Base-by-base conservation (phyloP, 768 basidiomycete species). In the Trametes meyenii region DNA sequence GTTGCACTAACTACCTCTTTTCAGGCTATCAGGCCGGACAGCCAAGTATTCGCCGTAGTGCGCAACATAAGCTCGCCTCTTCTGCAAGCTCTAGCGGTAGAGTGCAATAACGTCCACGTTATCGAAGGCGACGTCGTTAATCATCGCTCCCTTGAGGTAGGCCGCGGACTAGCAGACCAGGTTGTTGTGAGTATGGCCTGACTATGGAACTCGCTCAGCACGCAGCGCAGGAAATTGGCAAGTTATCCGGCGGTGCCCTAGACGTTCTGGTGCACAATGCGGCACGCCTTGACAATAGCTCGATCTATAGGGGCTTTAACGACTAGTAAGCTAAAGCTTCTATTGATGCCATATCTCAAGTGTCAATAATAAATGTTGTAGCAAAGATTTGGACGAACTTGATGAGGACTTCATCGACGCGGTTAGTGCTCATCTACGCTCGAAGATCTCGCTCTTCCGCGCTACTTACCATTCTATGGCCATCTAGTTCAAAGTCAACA, bases 111-210 rank as follows among this genome's bases (percentile, higher is more conserved):
- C 50, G 57, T 81, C 5, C 69, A 73, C 49, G 53, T 77, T 8
- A 19, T 80, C 29, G 58, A 75, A 59, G 74, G 73, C 7, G 78
- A 81, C 61, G 70, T 80, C 26, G 74, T 70, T 1, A 67, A 76
- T 50, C 55, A 46, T 29, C 42, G 44, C 3, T 65, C 71, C 1
- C 55, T 79, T 43, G 65, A 73, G 66, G 78, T 73, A 42, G 56
- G 70, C 62, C 40, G 29, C 29, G 29, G 4, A 33, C 29, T 33
- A 33, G 29, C 29, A 33, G 29, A 8, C 29, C 8, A 33, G 29
- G 29, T 33, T 3, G 29, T 33, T 8, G 8, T 33, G 29, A 33
- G 8, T 33, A 33, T 33, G 29, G 29, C 29, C 29, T 33, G 5
- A 40, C 13, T 6, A 5, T 21, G 1, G 19, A 33, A 33, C 29